Evolutionary conservation across 2,329 filamentous ascomycete species (phyloP), one percentile per base, ranked within the genome.

Genomic region (Neocucurbitaria cava): DNA sequence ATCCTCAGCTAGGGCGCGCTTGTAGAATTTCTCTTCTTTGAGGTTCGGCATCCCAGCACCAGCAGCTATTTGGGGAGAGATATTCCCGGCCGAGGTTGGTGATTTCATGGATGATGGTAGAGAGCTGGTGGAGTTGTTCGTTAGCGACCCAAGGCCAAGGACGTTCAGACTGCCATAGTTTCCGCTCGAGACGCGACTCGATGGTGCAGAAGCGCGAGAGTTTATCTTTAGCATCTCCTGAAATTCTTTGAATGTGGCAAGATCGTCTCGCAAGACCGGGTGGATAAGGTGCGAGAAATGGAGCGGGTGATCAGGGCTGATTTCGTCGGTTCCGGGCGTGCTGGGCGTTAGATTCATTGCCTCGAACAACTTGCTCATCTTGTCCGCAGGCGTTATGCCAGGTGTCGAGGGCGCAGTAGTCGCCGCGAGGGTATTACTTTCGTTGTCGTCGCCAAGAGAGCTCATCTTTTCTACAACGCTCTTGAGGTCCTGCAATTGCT

Each of bases 21-120:
- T 98, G 79, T 94, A 99, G 72, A 98, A 99, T 61, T 90, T 91
- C 24, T 90, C 91, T 52, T 98, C 95, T 70, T 95, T 96, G 36
- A 99, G 79, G 4, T 88, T 87, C 3, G 85, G 87, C 30, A 85
- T 68, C 1, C 56, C 56, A 18, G 58, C 50, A 18, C 58, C 56
- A 23, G 55, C 50, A n/a, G 62, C 50, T 18, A 66, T 64, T 23
- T 76, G 74, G n/a, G 67, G 73, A 49, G 60, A 78, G 31, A 67
- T 65, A 51, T 76, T 78, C 36, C 61, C 59, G 39, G 54, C 59
- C 2, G 59, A 59, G 26, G 50, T 62, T 18, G 70, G 60, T 8
- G 70, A 67, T 62, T 82, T 87, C 51, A 83, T 87, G 58, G 83
- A 82, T 6, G 86, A 85, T 2, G 81, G 76, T n/a, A 77, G 61